Evolutionary conservation across 129 eudicot species (phyloP).

Genomic region (Flaveria robusta): DNA sequence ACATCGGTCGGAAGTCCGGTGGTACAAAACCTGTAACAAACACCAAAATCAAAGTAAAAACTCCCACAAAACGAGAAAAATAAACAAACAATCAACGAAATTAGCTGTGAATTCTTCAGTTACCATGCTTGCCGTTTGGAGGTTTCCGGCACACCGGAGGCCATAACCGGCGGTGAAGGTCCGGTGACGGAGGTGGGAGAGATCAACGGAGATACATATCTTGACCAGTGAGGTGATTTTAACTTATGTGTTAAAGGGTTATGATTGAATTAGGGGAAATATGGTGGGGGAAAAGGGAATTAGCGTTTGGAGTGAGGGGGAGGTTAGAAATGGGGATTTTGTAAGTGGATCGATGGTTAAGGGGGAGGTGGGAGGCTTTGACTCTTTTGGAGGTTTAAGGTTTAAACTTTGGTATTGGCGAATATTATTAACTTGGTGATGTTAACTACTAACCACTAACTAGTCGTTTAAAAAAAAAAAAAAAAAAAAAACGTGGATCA

Average conservation of each 20-base stretch:
- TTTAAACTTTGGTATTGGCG: too few species aligned
- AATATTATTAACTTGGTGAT: too few species aligned
- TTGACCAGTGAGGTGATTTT: constrained; percentile 16
- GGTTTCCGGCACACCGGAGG: constrained; percentile 50
- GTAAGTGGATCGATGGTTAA: too few species aligned
- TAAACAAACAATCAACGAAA: neutral
- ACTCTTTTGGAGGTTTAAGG: too few species aligned
- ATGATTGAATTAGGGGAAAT: constrained; percentile 47
- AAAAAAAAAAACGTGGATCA: constrained; percentile 25
- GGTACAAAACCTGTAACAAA: constrained; percentile 80
- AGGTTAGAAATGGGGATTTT: constrained; percentile 39
- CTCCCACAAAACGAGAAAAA: neutral
- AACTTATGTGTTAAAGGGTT: constrained; percentile 7
- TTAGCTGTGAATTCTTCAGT: neutral
- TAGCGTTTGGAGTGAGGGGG: constrained; percentile 25
- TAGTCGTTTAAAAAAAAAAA: too few species aligned
- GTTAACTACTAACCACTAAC: too few species aligned
- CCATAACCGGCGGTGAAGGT: constrained; percentile 34
- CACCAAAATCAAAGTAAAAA: neutral
- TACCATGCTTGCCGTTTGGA: constrained; percentile 95
- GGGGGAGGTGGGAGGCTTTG: too few species aligned
- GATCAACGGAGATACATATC: constrained; percentile 30
- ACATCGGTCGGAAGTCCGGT: constrained; percentile 92
- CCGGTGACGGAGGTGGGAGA: neutral
- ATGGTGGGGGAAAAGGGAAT: constrained; percentile 10